Evolutionary conservation across 2,329 filamentous ascomycete species (phyloP).

Genomic region (Colletotrichum sojae): DNA sequence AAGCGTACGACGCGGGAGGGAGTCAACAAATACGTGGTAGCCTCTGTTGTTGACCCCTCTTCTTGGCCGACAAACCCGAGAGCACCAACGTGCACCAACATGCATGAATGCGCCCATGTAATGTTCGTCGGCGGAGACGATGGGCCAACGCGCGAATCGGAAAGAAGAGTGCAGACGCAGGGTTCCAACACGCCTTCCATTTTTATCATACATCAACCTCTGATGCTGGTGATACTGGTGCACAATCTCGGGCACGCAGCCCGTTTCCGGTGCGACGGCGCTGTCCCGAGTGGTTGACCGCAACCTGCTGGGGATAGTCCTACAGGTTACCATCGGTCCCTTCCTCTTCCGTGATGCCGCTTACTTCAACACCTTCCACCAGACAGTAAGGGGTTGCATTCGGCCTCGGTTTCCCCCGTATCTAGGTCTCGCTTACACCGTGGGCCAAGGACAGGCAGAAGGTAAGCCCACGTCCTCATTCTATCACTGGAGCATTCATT

Average conservation of each 20-base stretch:
- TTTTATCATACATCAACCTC: neutral
- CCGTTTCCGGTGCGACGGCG: neutral
- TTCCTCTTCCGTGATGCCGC: too few species aligned
- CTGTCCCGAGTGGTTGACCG: too few species aligned
- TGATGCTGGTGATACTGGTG: neutral
- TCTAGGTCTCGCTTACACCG: too few species aligned
- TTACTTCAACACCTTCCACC: too few species aligned
- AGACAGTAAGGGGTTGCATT: too few species aligned
- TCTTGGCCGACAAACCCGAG: neutral
- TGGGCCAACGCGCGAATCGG: neutral
- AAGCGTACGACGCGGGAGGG: neutral
- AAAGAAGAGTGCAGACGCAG: neutral
- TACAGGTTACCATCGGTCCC: too few species aligned
- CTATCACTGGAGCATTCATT: too few species aligned
- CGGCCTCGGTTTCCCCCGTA: too few species aligned
- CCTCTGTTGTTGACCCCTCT: neutral
- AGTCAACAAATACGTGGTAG: neutral
- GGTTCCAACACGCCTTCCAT: neutral
- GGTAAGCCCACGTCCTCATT: too few species aligned
- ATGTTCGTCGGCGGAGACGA: neutral
- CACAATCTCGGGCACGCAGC: neutral
- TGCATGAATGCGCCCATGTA: neutral
- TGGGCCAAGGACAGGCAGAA: too few species aligned
- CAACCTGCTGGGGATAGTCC: too few species aligned
- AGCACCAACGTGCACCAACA: slow-evolving; percentile 6